Evolutionary conservation across 306 rosid species (phyloP), one percentile per base, ranked within the genome.

Genomic region (Casuarina cunninghamiana): DNA sequence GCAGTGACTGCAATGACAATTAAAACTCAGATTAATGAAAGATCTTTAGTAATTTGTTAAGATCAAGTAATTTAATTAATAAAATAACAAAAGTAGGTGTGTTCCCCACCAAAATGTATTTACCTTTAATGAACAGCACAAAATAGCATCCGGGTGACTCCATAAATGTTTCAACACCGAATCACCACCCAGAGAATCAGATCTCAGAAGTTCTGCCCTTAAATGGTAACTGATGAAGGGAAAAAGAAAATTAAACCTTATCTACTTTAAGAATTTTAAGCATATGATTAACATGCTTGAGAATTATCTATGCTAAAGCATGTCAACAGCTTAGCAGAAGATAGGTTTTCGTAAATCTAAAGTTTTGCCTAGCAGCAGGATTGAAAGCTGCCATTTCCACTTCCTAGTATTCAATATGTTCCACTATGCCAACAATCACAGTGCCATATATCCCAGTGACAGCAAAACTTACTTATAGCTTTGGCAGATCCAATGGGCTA

Each of bases 51-150:
- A 37, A 11, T 45, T 73, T 44, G 2, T 38, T 38, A 17, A 17
- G 46, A 39, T 32, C 55, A 53, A 54, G 51, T 8, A 7, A 46
- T 46, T 1, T 7, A 9, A 46, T 46, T 46, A 11, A 46, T 32
- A 57, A 4, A 10, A 3, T 21, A 26, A 51, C 35, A 58, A 58
- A 21, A 57, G 21, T 3, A 26, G 1, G 65, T 38, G 45, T 38
- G 26, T 21, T 63, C 9, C 38, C 69, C 38, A 62, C 69, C 16
- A 17, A 8, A 39, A 66, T 35, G 6, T 0, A 17, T 48, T 41
- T 84, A 91, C 98, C 98, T 86, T 93, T 75, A 90, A 48, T 2
- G 98, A 93, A 86, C 99, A 96, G 66, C 99, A 96, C 85, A 96
- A 83, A 82, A 96, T 88, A 53, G 98, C 96, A 84, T 96, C 97